phyloP scores from a whole-genome alignment of 768 basidiomycete species.

The Cystofilobasidium ferigula region DNA sequence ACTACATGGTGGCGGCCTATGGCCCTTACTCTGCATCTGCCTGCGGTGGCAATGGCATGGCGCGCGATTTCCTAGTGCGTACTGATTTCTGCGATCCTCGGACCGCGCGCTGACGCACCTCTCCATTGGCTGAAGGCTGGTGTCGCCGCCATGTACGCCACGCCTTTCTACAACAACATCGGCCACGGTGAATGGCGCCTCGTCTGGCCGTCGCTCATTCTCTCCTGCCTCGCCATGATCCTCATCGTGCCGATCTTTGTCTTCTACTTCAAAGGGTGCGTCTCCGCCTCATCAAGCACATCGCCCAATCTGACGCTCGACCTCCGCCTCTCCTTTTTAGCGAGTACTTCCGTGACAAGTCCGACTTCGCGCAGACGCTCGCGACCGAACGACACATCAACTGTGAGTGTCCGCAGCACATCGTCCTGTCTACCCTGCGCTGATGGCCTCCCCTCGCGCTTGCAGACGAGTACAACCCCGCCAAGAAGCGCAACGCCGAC shows the following conservation, averaged over 20 bases:
- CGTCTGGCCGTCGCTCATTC: slow-evolving; percentile 32
- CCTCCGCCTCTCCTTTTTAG: too few relatives aligned
- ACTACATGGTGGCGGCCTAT: background rate
- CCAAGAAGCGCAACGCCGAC: background rate
- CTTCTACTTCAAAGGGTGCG: slow-evolving; percentile 29
- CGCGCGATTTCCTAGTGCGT: slow-evolving; percentile 35
- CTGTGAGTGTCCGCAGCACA: too few relatives aligned
- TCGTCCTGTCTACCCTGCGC: too few relatives aligned
- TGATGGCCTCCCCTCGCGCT: too few relatives aligned
- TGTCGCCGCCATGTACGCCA: slow-evolving; percentile 31
- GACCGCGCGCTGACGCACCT: too few relatives aligned
- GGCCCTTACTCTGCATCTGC: background rate
- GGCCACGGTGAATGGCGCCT: slow-evolving; percentile 21
- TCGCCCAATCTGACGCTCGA: too few relatives aligned
- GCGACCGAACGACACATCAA: slow-evolving; percentile 27
- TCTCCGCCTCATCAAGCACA: too few relatives aligned
- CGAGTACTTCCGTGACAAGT: slow-evolving; percentile 28
- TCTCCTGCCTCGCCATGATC: slow-evolving; percentile 29
- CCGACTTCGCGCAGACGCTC: slow-evolving; percentile 30
- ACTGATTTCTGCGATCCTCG: too few relatives aligned
- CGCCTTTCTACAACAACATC: slow-evolving; percentile 22
- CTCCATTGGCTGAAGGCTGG: too few relatives aligned
- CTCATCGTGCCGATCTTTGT: slow-evolving; percentile 31
- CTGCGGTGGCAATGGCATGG: slow-evolving; percentile 26
- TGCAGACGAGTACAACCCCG: slow-evolving; percentile 22